A percentile compares a stretch with the other conserved stretches of the same genome.
Evolutionary conservation across 169 alveolate genomes (phyloP).

Genomic region (Eimeria zaria): DNA sequence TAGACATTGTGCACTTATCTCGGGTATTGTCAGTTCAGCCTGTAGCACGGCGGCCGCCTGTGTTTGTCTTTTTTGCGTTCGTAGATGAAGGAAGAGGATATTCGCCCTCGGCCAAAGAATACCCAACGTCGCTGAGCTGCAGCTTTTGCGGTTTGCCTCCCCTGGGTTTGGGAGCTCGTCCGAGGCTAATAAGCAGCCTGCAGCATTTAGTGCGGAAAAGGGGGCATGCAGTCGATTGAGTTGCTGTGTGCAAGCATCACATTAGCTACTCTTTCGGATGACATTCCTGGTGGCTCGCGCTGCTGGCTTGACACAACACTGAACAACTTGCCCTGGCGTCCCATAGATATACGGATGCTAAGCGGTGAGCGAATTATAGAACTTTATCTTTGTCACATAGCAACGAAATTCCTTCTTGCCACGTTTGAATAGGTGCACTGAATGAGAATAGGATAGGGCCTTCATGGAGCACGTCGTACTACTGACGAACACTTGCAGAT

Average conservation of each 20-base stretch:
- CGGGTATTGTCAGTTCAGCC: not conserved
- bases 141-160: not conserved
- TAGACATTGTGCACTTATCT: not conserved
- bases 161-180: not conserved
- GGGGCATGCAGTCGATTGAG: not conserved
- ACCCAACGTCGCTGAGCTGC: conserved; percentile 73
- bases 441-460: not conserved
- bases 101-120: conserved; percentile 82
- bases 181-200: not conserved
- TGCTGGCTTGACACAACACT: not conserved
- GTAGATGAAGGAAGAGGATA: conserved; percentile 82
- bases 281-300: not conserved
- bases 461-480: not conserved
- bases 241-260: not conserved
- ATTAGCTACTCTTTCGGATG: too few species aligned
- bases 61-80: not conserved
- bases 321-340: not conserved
- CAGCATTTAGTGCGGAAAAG: not conserved
- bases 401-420: not conserved
- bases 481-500: not conserved
- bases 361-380: not conserved
- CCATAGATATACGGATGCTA: not conserved
- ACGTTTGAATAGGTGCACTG: not conserved
- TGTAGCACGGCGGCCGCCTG: not conserved
- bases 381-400: not conserved